phyloP scores from a whole-genome alignment of 2,329 filamentous ascomycete genomes.

The Fusarium setosum region DNA sequence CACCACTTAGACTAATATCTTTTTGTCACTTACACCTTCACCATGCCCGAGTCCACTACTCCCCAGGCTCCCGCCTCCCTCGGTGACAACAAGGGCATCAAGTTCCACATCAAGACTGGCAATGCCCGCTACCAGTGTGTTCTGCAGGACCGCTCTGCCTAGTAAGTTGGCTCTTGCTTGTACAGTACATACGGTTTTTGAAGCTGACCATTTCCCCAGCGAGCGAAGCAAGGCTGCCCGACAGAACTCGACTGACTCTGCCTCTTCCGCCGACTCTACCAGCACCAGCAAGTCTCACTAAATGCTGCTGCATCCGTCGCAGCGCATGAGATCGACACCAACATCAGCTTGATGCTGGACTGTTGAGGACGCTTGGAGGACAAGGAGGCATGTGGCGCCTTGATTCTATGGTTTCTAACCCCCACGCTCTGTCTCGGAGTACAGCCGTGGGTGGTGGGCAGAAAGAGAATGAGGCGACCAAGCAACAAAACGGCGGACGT shows the following conservation, averaged over 20 bases:
- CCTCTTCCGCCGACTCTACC: slow-evolving; percentile 45
- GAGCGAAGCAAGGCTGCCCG: slow-evolving; percentile 54
- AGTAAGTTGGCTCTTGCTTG: slow-evolving; percentile 50
- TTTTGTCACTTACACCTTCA: slow-evolving; percentile 17
- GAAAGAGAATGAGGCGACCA: slow-evolving; percentile 2
- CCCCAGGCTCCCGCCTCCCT: slow-evolving; percentile 37
- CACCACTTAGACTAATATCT: slow-evolving; percentile 19
- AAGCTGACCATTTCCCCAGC: slow-evolving; percentile 42
- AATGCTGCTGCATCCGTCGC: not conserved
- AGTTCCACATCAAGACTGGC: slow-evolving; percentile 60
- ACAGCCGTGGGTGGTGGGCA: not conserved
- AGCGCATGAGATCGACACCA: not conserved
- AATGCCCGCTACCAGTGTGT: slow-evolving; percentile 53
- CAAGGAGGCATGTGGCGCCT: slow-evolving; percentile 9
- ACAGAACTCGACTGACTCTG: slow-evolving; percentile 50
- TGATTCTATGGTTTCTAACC: not conserved
- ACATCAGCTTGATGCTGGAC: not conserved
- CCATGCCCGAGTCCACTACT: slow-evolving; percentile 37
- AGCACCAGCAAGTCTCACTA: slow-evolving; percentile 40
- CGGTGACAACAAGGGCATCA: slow-evolving; percentile 55
- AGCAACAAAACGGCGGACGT: slow-evolving; percentile 12
- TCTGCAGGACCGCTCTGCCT: slow-evolving; percentile 56
- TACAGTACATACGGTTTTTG: not conserved
- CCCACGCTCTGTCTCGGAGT: not conserved
- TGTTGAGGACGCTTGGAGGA: not conserved